Base-by-base conservation (phyloP, 805 yeast species). In the Scheffersomyces coipomensis region DNA sequence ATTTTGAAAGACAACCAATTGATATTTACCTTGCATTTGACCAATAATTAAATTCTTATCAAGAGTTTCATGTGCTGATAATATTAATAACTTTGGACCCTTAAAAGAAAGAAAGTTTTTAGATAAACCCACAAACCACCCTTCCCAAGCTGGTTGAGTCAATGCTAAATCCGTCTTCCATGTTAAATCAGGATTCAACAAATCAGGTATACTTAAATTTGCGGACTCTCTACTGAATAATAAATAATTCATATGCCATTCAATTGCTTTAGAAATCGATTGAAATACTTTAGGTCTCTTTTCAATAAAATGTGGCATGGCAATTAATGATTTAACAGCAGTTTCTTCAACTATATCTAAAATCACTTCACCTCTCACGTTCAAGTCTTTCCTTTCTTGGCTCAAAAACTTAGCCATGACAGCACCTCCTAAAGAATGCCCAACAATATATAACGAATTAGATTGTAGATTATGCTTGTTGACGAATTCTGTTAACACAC, bases 11-110 rank as follows among this genome's bases (percentile, higher is more conserved):
- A 89, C 93, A 11, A 87, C 81, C 29, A 93, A 72, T 62, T 95
- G 99, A 60, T 85, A 93, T 57, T 81, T 83, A 1, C 99, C 99
- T 63, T 90, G 98, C 99, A 93, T 93, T 62, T 95, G 99, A 1
- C 97, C 99, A 37, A 93, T 81, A 60, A 90, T 88, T 34, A 93
- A 68, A 27, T 77, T 77, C 46, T 84, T 88, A 62, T 93, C 99
- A 22, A 95, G 70, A 16, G 85, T 80, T 48, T 93, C 97, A 37
- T 90, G 85, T 3, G 96, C 96, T 0, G 98, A 95, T 12, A 95
- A 63, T 1, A 93, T 72, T 29, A 93, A 71, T 38, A 93, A 51
- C 52, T 88, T 85, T 0, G 90, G 81, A 5, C 49, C 49, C 13
- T 57, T 61, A 34, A 75, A 58, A 1, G 40, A 40, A 8, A 73